phyloP scores from a whole-genome alignment of 2,329 filamentous ascomycete genomes.

The Colletotrichum sp. region DNA sequence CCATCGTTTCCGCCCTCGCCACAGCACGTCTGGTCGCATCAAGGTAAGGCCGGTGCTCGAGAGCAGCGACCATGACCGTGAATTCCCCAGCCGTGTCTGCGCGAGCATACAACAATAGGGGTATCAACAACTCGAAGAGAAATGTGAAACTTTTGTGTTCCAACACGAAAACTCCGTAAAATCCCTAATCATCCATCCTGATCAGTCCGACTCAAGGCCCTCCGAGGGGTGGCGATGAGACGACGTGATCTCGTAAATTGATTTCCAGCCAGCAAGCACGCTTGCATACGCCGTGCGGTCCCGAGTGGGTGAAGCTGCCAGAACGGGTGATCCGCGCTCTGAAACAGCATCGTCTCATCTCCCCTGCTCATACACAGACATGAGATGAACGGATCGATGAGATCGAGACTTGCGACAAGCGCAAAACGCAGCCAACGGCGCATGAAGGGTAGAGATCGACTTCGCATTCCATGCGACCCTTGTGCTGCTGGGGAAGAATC shows the following conservation, averaged over 20 bases:
- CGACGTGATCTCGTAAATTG: constrained; percentile 4
- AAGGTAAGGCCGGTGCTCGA: background rate
- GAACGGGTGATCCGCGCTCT: background rate
- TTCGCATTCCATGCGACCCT: constrained; percentile 6
- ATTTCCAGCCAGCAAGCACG: constrained; percentile 11
- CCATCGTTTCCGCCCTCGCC: background rate
- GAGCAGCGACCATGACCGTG: background rate
- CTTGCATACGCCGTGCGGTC: background rate
- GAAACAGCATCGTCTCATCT: background rate
- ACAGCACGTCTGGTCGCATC: background rate
- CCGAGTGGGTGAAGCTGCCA: background rate
- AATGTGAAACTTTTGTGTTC: constrained; percentile 21
- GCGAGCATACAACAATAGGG: constrained; percentile 19
- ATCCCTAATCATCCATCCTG: constrained; percentile 13
- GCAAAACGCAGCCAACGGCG: background rate
- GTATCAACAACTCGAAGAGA: constrained; percentile 24
- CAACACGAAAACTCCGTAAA: constrained; percentile 19
- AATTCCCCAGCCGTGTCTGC: background rate
- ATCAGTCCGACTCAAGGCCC: background rate
- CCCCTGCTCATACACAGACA: background rate
- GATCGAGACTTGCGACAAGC: background rate
- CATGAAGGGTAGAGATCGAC: background rate
- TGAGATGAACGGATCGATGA: background rate
- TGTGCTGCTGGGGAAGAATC: constrained; percentile 17
- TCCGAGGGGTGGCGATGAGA: background rate